Base-by-base conservation (phyloP, 73 alveolate genomes). In the Uronychia setigera region DNA sequence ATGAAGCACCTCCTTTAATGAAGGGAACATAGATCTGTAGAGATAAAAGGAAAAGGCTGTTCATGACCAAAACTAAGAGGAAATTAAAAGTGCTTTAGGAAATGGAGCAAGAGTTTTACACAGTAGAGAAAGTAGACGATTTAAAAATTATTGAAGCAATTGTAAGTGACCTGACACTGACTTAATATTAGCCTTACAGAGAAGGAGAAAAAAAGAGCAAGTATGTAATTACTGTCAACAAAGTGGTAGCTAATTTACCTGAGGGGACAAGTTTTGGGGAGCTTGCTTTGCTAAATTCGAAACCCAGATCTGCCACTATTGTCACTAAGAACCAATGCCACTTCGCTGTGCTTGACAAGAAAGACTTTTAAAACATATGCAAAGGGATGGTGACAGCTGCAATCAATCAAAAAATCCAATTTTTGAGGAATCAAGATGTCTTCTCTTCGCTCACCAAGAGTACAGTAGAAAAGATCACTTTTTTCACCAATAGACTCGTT, bases 231-330 rank as follows among this genome's bases (percentile, higher is more conserved):
- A 74, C 35, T 11, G 35, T 30, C 26, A 29, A 29, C 80, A 74
- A 74, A 25, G n/a, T 29, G 25, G 80, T 25, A 9, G 57, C 35
- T 5, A 74, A 5, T 74, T 25, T 29, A 19, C 26, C 26, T 5
- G n/a, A 74, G 57, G 80, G 80, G 25, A 30, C 9, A 74, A 29
- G 57, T 29, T 74, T 74, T 74, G 80, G 80, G 32, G 80, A 74
- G 35, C 80, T 74, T 29, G 80, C 80, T 11, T 25, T 74, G 80
- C 9, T 74, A 11, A 30, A 74, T n/a, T 29, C 32, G 35, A 74
- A 74, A 25, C 80, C 80, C 5, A 74, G 80, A 74, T 28, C 80
- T 11, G 80, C 80, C 5, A 29, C 80, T 13, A 74, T 74, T 30
- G 19, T 74, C 35, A 74, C 80, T 5, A 74, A 74, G 25, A 25